Conservation (phyloP, 106 monocot species). For the Dioscorea alata region DNA sequence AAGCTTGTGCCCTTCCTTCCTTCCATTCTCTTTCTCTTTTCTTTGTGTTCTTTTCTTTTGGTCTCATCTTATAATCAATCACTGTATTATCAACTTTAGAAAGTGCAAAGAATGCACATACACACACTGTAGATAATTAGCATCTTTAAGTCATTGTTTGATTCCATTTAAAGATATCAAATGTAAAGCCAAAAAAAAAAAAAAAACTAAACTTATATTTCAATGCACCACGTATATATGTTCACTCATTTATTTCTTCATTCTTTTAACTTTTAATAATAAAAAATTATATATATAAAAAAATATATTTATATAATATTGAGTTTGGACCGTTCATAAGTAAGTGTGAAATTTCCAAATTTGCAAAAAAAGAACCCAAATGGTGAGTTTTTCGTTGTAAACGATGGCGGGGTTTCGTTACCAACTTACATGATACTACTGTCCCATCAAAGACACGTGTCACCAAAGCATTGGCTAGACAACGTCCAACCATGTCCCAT, state of each 20-base stretch:
- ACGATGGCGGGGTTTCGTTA: neutral
- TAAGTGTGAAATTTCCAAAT: no score
- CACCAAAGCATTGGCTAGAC: neutral
- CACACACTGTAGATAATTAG: neutral
- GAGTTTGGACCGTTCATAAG: no score
- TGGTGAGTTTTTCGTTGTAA: neutral
- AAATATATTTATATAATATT: no score
- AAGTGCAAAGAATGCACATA: neutral
- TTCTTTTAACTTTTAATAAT: no score
- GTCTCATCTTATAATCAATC: neutral
- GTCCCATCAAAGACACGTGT: neutral
- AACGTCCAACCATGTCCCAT: neutral
- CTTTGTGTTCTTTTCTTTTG: neutral
- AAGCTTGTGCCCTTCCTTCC: neutral
- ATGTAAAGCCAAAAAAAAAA: no score
- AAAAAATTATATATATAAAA: no score
- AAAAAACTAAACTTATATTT: no score
- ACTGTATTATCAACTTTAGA: neutral
- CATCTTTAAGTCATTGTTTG: neutral
- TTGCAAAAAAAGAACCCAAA: neutral
- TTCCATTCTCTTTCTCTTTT: no score
- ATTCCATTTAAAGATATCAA: no score
- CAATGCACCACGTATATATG: no score
- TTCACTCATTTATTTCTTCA: no score
- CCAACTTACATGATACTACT: neutral